Evolutionary conservation across 1,284 basidiomycete genomes (phyloP), one percentile per base, ranked within the genome.

Genomic region (Cutaneotrichosporon sp.): DNA sequence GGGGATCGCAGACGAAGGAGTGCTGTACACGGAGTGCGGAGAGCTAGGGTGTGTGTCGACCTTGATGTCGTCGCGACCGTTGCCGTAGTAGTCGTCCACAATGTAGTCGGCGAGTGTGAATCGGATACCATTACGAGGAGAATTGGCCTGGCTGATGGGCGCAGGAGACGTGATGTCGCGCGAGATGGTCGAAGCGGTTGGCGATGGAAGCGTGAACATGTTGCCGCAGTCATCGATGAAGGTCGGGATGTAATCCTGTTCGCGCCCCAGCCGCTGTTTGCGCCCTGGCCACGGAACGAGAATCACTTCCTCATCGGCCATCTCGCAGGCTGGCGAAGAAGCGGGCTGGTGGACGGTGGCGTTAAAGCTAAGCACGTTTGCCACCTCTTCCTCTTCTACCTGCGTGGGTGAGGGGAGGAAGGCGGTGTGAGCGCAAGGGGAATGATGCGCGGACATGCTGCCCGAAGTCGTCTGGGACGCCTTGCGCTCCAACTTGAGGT

Each of bases 61-160:
- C 38, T 56, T 38, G 55, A 40, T 9, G 55, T 42, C 14, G 22
- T 8, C 6, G 53, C 13, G 18, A 46, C 42, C 22, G 38, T 30
- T 42, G n/a, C 34, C 36, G 36, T 38, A 18, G 32, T 55, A 18
- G 36, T 36, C n/a, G 55, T 36, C 9, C 7, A 13, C 30, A 31
- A 18, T 32, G 32, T 38, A 13, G 21, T 11, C 7, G 22, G 55
- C 55, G 55, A 40, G 14, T 30, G 36, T 42, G 55, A 26, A 56
- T 30, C 30, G 55, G 22, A 56, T 38, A 9, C 2, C 22, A 42
- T 38, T 56, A 30, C 18, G 22, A 22, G 55, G 55, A 56, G 55
- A 56, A 56, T 18, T 56, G 7, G 55, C 36, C 55, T 56, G 55
- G 55, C 55, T 56, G 36, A 56, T 56, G 55, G 55, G 55, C 38